A percentile compares a stretch with the other conserved stretches of the same genome.
Evolutionary conservation across 352 stramenopile species (phyloP).

Genomic region (Phytophthora capsici): DNA sequence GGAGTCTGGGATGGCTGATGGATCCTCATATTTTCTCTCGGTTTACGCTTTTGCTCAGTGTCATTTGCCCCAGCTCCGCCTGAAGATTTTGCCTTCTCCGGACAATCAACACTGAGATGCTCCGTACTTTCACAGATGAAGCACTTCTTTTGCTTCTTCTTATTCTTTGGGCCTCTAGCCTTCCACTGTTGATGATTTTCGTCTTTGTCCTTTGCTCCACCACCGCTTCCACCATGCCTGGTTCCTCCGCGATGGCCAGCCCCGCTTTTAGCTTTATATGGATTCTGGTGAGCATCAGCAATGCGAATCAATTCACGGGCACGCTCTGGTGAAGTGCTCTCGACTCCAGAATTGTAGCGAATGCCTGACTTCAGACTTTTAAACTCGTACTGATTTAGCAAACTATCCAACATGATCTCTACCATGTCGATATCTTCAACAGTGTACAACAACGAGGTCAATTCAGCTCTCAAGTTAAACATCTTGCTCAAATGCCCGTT

Average conservation of each 20-base stretch:
- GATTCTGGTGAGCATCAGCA: slow-evolving; percentile 4
- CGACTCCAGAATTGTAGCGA: background rate
- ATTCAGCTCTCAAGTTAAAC: slow-evolving; percentile 22
- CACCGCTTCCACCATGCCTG: no score
- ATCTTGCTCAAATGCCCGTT: slow-evolving; percentile 20
- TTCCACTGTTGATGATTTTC: background rate
- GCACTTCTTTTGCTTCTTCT: slow-evolving; percentile 3
- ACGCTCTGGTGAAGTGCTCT: slow-evolving; percentile 3
- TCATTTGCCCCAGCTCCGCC: no score
- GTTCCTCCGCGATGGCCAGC: background rate
- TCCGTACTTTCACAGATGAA: slow-evolving; percentile 6
- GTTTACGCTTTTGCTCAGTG: slow-evolving; percentile 2
- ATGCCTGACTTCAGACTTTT: background rate
- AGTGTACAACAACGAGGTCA: slow-evolving; percentile 10
- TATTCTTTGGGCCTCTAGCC: background rate
- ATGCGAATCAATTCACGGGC: slow-evolving; percentile 5
- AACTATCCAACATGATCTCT: slow-evolving; percentile 4
- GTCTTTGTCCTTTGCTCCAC: background rate
- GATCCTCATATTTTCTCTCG: background rate
- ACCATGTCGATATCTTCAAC: slow-evolving; percentile 7
- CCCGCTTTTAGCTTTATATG: slow-evolving; percentile 4
- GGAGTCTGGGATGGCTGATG: no score
- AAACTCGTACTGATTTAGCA: slow-evolving; percentile 6
- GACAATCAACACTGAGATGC: slow-evolving; percentile 7
- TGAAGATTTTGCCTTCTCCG: background rate